Base-by-base conservation (phyloP, 1,284 basidiomycete species). In the Meripilus lineatus region DNA sequence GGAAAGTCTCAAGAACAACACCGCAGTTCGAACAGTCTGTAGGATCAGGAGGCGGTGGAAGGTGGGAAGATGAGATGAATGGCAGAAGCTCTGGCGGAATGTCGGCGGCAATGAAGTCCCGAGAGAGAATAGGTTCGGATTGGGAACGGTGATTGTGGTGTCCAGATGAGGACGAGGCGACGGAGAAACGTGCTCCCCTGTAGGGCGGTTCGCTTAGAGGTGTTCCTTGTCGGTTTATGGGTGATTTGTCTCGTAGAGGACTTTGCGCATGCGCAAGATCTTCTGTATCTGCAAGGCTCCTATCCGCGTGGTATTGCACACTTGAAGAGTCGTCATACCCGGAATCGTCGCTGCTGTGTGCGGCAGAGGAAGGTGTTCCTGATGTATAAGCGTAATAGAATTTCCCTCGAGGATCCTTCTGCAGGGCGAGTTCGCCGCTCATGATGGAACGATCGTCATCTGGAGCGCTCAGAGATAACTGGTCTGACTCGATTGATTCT, bases 1-100 rank as follows among this genome's bases (percentile, higher is more conserved):
- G 82, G 63, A 93, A 81, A 17, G 79, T 74, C 46, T 91, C 84
- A 7, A 95, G 69, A 4, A 81, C 58, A 0, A 74, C 61, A 13
- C 85, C 85, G 55, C 91, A 95, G 23, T 80, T 77, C 0, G 89
- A 91, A 62, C 91, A 94, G 49, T 81, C 77, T 0, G 88, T 89
- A 4, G 89, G 77, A 25, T 79, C 71, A 14, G 77, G 74, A 1
- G 79, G 76, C 3, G 86, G 80, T 13, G 79, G 77, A 0, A 68
- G 64, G 21, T 63, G 72, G 20, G 61, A 54, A 10, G 67, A 63
- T 7, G 65, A 65, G 22, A 79, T 64, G 57, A 71, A 81, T 25
- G 72, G 74, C 3, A 79, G 62, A 2, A 82, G 67, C 50, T 84
- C 81, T 3, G 69, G 65, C 3, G 71, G 70, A 28, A 74, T 71